A percentile compares a stretch with the other conserved stretches of the same genome.
Conservation (phyloP, 176 grass and related monocot species). For the Carex parvula region DNA sequence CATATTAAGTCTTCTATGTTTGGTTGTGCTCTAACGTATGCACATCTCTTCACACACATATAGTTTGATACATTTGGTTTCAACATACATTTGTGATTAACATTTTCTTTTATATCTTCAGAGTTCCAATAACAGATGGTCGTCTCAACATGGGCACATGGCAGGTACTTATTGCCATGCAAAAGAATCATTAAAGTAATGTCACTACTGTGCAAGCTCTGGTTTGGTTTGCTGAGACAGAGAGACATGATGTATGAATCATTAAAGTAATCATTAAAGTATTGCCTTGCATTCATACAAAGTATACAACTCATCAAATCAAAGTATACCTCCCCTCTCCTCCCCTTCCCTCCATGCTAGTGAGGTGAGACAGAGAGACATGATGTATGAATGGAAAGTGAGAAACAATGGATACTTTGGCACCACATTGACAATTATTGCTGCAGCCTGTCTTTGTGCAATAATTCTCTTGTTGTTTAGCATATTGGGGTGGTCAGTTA, state of each 20-base stretch:
- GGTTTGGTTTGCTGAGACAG: neutral
- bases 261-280: too few species aligned
- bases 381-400: neutral
- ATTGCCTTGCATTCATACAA: too few species aligned
- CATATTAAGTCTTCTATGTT: slow-evolving; percentile 99
- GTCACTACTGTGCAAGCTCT: neutral
- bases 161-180: slow-evolving; percentile 42
- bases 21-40: slow-evolving; percentile 78
- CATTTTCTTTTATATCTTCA: slow-evolving; percentile 28
- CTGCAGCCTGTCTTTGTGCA: neutral
- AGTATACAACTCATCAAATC: neutral
- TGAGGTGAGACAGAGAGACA: neutral
- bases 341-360: neutral
- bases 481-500: neutral
- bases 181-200: neutral
- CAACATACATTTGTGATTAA: slow-evolving; percentile 23
- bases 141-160: slow-evolving; percentile 93
- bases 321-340: neutral
- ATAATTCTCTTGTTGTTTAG: neutral
- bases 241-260: too few species aligned
- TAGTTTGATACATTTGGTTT: neutral
- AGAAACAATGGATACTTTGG: neutral
- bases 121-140: slow-evolving; percentile 83
- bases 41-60: neutral
- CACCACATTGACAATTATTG: neutral